phyloP scores from a whole-genome alignment of 2,329 filamentous ascomycete species.

The Pseudogymnoascus sp. region DNA sequence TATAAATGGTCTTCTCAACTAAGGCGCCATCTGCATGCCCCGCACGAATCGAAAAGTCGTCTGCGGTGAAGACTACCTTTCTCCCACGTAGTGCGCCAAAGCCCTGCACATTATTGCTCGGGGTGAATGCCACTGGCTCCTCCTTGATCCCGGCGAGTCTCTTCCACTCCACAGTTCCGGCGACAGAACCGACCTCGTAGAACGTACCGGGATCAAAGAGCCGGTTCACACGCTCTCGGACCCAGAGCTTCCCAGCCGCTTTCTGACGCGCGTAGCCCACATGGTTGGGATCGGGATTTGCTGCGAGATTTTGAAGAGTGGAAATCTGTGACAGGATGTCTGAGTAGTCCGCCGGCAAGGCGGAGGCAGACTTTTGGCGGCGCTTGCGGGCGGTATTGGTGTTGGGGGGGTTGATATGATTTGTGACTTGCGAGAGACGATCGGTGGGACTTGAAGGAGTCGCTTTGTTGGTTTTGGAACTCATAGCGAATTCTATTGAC shows the following conservation, averaged over 20 bases:
- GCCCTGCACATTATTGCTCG: slow-evolving; percentile 55
- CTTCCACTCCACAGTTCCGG: slow-evolving; percentile 51
- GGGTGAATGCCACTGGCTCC: slow-evolving; percentile 42
- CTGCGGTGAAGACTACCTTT: slow-evolving; percentile 51
- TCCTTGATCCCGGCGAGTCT: slow-evolving; percentile 36
- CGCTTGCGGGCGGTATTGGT: slow-evolving; percentile 23
- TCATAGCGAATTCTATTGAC: not conserved
- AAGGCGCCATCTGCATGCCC: slow-evolving; percentile 56
- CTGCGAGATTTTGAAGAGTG: slow-evolving; percentile 42
- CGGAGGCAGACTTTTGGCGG: slow-evolving; percentile 16
- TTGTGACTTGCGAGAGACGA: slow-evolving; percentile 24
- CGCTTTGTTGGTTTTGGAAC: not conserved
- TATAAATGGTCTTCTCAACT: slow-evolving; percentile 49
- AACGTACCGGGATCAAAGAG: slow-evolving; percentile 50
- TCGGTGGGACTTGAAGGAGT: slow-evolving; percentile 21
- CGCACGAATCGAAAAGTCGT: slow-evolving; percentile 54
- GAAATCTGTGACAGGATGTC: slow-evolving; percentile 51
- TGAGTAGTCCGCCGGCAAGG: slow-evolving; percentile 50
- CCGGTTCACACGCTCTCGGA: slow-evolving; percentile 49
- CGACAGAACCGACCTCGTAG: slow-evolving; percentile 50
- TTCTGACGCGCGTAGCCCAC: slow-evolving; percentile 55
- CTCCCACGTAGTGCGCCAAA: slow-evolving; percentile 44
- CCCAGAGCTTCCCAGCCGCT: slow-evolving; percentile 56
- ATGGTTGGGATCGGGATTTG: slow-evolving; percentile 43
- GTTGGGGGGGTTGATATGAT: slow-evolving; percentile 19